Base-by-base conservation (phyloP, 2,329 filamentous ascomycete species). In the Aspergillus thermomutatus region DNA sequence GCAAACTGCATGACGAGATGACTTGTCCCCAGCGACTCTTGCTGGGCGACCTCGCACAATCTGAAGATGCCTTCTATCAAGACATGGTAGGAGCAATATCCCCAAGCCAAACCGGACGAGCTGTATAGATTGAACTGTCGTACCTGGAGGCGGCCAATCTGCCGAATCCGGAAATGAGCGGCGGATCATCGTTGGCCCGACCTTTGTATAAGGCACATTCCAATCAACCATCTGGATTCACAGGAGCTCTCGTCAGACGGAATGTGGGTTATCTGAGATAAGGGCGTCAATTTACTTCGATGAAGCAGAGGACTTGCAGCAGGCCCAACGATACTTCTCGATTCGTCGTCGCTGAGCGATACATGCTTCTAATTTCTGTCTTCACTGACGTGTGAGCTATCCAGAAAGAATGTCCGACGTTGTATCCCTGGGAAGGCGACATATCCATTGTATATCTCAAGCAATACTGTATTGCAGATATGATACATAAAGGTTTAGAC, bases 1-100 rank as follows among this genome's bases (percentile, higher is more conserved):
- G 92, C 91, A 81, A 93, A 92, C 75, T 96, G 92, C 91, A 96
- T 94, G 65, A 56, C 47, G 48, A 57, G 31, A 50, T 21, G 47
- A 47, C 58, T 43, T 46, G 53, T 60, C 62, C 63, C 65, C 67
- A 63, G 64, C 63, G 54, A 55, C 43, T 55, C 45, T 52, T 60
- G 59, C 58, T 60, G 57, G 60, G 57, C 53, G 50, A 59, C 54
- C 45, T 21, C 25, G 27, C 41, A 62, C 56, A 47, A 49, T 51
- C 14, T 11, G 19, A 25, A 25, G 9, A 14, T 10, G n/a, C 28
- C 27, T 50, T 21, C 28, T 11, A 50, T 37, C 10, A 50, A n/a
- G 49, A 23, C 49, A 50, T 50, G 19, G 10, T 26, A 6, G 27
- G 49, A 40, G n/a, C 26, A 26, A 25, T 50, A 37, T 25, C n/a